phyloP scores from a whole-genome alignment of 495 filamentous ascomycete species.

The Xylaria cubensis region DNA sequence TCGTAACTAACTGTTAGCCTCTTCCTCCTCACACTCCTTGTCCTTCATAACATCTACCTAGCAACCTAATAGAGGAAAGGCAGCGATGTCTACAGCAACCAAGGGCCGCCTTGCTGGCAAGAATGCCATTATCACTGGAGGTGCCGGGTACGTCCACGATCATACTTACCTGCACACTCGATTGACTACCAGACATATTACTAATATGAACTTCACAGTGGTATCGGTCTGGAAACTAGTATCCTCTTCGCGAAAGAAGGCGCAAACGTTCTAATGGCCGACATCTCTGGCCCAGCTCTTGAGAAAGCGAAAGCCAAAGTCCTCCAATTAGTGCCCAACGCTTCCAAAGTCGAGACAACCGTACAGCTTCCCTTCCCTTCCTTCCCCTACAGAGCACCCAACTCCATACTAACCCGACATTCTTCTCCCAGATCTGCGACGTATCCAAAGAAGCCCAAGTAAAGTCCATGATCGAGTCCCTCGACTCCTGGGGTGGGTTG shows the following conservation, averaged over 20 bases:
- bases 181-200: conserved; percentile 9
- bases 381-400: neutral
- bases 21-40: neutral
- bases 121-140: conserved; percentile 93
- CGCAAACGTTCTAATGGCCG: conserved; percentile 83
- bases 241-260: conserved; percentile 93
- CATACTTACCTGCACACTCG: neutral
- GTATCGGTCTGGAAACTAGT: conserved; percentile 93
- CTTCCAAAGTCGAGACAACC: conserved; percentile 64
- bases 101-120: conserved; percentile 81
- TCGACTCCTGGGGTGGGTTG: conserved; percentile 88
- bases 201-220: conserved; percentile 56
- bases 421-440: conserved; percentile 54
- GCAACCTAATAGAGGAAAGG: neutral
- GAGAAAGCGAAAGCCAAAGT: conserved; percentile 72
- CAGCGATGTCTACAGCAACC: conserved; percentile 37
- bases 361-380: conserved; percentile 36
- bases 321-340: conserved; percentile 70
- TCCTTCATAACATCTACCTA: neutral
- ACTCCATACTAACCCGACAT: conserved; percentile 1
- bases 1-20: neutral
- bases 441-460: conserved; percentile 77
- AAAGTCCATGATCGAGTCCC: conserved; percentile 67
- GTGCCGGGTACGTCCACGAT: conserved; percentile 74
- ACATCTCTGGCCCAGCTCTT: conserved; percentile 77